Evolutionary conservation across 2,329 filamentous ascomycete genomes (phyloP), one percentile per base, ranked within the genome.

Genomic region (Cladosporium sp.): DNA sequence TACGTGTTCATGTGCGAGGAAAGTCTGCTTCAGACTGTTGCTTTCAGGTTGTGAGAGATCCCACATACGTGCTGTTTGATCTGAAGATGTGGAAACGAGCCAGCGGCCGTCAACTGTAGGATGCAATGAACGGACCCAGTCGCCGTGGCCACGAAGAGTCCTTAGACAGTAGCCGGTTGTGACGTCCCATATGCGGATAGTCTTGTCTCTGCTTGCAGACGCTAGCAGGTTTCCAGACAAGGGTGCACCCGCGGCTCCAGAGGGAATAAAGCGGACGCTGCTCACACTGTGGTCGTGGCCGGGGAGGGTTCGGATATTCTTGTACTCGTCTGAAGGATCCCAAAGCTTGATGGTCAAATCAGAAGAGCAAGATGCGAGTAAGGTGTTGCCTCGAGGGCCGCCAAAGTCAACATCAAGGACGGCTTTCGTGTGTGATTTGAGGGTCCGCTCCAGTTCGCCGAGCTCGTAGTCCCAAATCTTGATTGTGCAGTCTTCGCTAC

Each of bases 401-500:
- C 94, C 93, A 79, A 91, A 97, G 74, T 97, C 93, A 40, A 97
- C 87, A 75, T 96, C 93, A 31, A 95, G 80, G 0, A 97, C 92
- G 3, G 92, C 88, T 75, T 91, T 93, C 5, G 93, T 97, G 74
- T 97, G 94, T 1, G 92, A 93, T 76, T 97, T 97, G 65, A 97
- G 86, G 0, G 93, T 97, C 68, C 90, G 84, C 77, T 97, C 93
- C 4, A 96, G 83, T 78, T 97, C 93, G 57, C 94, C 94, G 28
- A 96, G 80, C 74, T 97, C 93, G 91, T 93, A 97, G 75, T 97
- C 93, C 93, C 93, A 97, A 64, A 97, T 93, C 75, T 97, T 97
- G 77, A 98, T 96, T 8, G 91, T 96, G 64, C 88, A 91, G 78
- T 97, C 94, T 77, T 97, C 93, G 10, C 93, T 96, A 18, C 91